phyloP scores from a whole-genome alignment of 768 basidiomycete genomes.

The Tylopilus felleus region DNA sequence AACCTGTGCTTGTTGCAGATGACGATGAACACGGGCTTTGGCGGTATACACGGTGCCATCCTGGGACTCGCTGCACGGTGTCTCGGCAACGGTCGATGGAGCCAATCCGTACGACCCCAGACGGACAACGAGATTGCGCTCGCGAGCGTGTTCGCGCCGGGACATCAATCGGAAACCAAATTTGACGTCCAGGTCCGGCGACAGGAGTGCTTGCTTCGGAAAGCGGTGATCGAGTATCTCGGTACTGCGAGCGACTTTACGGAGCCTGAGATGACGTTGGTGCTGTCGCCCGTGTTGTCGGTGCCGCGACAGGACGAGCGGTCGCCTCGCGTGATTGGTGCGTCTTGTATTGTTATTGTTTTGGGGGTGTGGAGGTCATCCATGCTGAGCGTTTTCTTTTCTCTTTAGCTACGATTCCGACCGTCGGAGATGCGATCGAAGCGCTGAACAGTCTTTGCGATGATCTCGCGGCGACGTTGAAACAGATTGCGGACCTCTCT shows the following conservation, averaged over 20 bases:
- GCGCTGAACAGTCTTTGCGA: slow-evolving; percentile 59
- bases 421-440: slow-evolving; percentile 69
- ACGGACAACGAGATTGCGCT: slow-evolving; percentile 64
- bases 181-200: slow-evolving; percentile 57
- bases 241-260: slow-evolving; percentile 72
- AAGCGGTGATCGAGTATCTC: slow-evolving; percentile 62
- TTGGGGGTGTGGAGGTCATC: background rate
- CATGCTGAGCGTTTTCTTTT: background rate
- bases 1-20: slow-evolving; percentile 32
- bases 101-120: slow-evolving; percentile 54
- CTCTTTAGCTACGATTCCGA: slow-evolving; percentile 77
- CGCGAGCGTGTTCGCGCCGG: slow-evolving; percentile 52
- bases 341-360: slow-evolving; percentile 13
- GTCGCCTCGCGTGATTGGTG: slow-evolving; percentile 55
- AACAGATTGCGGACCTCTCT: slow-evolving; percentile 63
- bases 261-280: slow-evolving; percentile 71
- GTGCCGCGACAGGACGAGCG: slow-evolving; percentile 57
- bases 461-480: slow-evolving; percentile 58
- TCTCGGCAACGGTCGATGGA: slow-evolving; percentile 59
- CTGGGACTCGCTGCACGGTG: slow-evolving; percentile 70
- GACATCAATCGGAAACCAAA: slow-evolving; percentile 49
- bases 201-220: slow-evolving; percentile 57
- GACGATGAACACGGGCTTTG: slow-evolving; percentile 75
- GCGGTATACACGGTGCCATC: slow-evolving; percentile 78
- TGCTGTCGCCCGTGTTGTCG: slow-evolving; percentile 65